Conservation (phyloP, 768 basidiomycete genomes). For the Amanita fuliginea region DNA sequence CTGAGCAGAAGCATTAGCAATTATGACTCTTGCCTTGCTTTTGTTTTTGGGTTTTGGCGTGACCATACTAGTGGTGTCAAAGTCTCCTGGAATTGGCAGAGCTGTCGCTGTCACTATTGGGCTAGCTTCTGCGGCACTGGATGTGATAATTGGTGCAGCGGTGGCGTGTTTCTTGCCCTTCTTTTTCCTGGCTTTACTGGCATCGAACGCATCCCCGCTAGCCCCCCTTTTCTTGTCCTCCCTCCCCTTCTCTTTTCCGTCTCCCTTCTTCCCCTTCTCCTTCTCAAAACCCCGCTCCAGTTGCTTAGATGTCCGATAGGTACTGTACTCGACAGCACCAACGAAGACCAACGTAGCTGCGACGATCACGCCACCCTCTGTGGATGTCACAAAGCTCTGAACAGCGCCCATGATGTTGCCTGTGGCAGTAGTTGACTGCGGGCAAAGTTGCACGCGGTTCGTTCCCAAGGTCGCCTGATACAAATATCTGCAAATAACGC, state of each 20-base stretch:
- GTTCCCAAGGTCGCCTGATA: background rate
- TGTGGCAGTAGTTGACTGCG: background rate
- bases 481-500: slow-evolving; percentile 6
- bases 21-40: background rate
- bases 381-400: slow-evolving; percentile 29
- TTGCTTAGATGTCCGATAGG: slow-evolving; percentile 14
- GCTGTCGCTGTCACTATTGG: background rate
- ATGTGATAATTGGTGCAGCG: slow-evolving; percentile 8
- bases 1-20: background rate
- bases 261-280: slow-evolving; percentile 14
- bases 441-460: background rate
- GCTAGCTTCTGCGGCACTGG: background rate
- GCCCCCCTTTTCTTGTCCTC: slow-evolving; percentile 9
- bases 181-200: slow-evolving; percentile 6
- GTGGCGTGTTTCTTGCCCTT: slow-evolving; percentile 7
- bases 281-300: slow-evolving; percentile 10
- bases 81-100: background rate
- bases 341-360: slow-evolving; percentile 19
- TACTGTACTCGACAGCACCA: slow-evolving; percentile 30
- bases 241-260: slow-evolving; percentile 6
- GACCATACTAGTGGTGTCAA: background rate
- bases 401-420: slow-evolving; percentile 29
- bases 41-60: background rate
- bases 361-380: slow-evolving; percentile 24
- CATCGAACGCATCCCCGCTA: background rate